Evolutionary conservation across 805 yeast genomes (phyloP), one percentile per base, ranked within the genome.

Genomic region (Candida arabinofermentans): DNA sequence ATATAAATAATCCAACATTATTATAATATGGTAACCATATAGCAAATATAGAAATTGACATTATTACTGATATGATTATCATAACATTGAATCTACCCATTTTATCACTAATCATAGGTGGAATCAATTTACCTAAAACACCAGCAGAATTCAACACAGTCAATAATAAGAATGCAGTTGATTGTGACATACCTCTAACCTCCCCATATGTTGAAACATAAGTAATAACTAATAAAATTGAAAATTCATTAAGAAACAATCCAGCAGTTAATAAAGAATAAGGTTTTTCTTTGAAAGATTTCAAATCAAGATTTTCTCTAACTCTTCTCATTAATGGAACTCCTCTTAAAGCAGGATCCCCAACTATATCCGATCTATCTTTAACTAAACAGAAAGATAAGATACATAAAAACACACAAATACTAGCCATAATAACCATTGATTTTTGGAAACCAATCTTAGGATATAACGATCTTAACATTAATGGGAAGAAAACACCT

Each of bases 21-120:
- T 58, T 57, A 12, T 56, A 50, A 43, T 76, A 76, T 2, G 89
- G 88, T 18, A 81, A 59, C 87, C 87, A 81, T 19, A 83, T 50
- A 0, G 66, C 69, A 39, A 81, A 66, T 4, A 76, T 69, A n/a
- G 75, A 58, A 1, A 80, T 13, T 0, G 69, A 56, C 47, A 76
- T 69, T 57, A 67, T 8, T 70, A 74, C 27, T 64, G 54, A 75
- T 71, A 75, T 40, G 60, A 39, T 61, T 3, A 71, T 61, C 54
- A 75, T 70, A 5, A 76, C 66, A 52, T 81, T 79, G 54, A 75
- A 77, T 17, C 81, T 61, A 3, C 85, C 84, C 13, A 72, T 42
- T 32, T 50, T 34, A 41, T 66, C 70, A 4, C 65, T 59, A 9
- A 62, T 33, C 7, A 50, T 42, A 8, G 64, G 61, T 0, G 66